These are phyloP conservation scores for Fagopyrum tataricum DNA, from an alignment of 148 eudicot genomes.

Conservation along the genomic window DNA sequence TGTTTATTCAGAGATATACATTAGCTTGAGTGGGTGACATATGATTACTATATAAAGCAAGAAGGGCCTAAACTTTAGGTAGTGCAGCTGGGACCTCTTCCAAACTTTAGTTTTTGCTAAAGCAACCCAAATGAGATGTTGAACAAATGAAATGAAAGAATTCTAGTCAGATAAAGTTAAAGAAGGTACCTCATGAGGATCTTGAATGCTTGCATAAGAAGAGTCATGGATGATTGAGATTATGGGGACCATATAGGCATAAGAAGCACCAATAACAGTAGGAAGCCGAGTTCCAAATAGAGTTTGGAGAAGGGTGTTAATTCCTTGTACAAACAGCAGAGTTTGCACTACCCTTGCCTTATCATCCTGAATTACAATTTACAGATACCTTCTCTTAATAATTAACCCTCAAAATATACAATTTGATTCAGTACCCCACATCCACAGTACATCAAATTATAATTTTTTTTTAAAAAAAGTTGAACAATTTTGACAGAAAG, in stretches of 20 bases:
- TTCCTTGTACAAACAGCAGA: constrained; percentile 83
- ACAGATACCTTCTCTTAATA: background rate
- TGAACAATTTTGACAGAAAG: background rate
- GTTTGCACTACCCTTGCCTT: constrained; percentile 97
- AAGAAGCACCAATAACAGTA: constrained; percentile 84
- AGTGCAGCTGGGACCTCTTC: background rate
- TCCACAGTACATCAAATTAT: background rate
- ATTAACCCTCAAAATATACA: background rate
- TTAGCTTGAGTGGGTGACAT: constrained; percentile 5
- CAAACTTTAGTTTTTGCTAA: background rate
- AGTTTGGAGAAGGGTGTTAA: constrained; percentile 82
- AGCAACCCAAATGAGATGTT: background rate
- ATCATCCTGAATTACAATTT: constrained; percentile 50
- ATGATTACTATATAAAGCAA: constrained; percentile 4
- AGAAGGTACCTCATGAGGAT: constrained; percentile 49
- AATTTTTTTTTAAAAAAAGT: too few species aligned
- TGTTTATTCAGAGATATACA: background rate
- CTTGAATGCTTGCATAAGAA: constrained; percentile 41
- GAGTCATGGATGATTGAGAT: constrained; percentile 86
- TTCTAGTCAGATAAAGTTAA: background rate
- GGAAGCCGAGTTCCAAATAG: constrained; percentile 90
- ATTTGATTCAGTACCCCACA: too few species aligned
- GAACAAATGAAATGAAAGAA: background rate
- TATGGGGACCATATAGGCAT: constrained; percentile 92
- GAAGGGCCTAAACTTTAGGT: background rate